These are phyloP conservation scores for Elongisporangium senticosum DNA, from an alignment of 352 stramenopile genomes.

Conservation along the genomic window DNA sequence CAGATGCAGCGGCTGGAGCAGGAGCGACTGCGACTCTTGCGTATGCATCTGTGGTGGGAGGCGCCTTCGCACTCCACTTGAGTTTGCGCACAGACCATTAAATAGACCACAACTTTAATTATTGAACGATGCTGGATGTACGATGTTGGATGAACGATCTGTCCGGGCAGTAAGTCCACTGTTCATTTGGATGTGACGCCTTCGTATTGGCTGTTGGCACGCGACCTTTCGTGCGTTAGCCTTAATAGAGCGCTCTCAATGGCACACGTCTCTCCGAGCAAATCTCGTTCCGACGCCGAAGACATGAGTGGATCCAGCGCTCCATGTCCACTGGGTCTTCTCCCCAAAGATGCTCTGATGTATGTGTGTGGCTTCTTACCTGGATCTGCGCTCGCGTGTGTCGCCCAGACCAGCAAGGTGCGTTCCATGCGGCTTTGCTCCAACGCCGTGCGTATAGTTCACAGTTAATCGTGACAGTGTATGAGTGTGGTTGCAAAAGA, in stretches of 20 bases:
- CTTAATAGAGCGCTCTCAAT: background rate
- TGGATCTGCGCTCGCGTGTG: background rate
- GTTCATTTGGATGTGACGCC: background rate
- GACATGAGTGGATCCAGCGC: background rate
- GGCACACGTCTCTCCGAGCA: background rate
- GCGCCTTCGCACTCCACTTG: background rate
- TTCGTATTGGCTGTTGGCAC: background rate
- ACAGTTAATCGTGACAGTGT: background rate
- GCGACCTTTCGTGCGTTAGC: background rate
- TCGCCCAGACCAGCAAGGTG: background rate
- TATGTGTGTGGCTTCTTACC: background rate
- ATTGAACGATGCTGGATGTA: background rate
- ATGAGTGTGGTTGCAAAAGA: background rate
- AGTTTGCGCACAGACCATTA: background rate
- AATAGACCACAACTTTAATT: background rate
- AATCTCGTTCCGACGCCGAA: background rate
- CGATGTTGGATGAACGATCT: background rate
- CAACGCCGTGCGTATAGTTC: background rate
- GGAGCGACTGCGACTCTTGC: slow-evolving; percentile 2
- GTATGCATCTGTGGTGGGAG: background rate
- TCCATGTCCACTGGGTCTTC: background rate
- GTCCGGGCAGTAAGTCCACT: too few relatives aligned
- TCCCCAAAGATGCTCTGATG: background rate
- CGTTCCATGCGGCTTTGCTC: background rate
- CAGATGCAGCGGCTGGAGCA: slow-evolving; percentile 1